Base-by-base conservation (phyloP, 768 basidiomycete genomes). In the Pisolithus sp. region DNA sequence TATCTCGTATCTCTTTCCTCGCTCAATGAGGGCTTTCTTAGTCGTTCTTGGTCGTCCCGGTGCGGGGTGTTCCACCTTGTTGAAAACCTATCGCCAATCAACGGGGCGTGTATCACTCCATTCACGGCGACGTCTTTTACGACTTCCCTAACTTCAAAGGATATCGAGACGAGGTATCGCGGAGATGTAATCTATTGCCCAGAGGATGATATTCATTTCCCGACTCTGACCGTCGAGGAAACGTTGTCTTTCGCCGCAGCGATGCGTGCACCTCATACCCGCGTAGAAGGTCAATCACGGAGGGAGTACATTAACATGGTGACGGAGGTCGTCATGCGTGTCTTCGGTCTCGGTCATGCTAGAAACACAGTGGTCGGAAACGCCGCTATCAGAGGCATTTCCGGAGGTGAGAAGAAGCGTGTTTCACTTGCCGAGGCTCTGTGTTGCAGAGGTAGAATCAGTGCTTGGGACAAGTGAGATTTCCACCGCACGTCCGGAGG, bases 41-140 rank as follows among this genome's bases (percentile, higher is more conserved):
- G 86, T 93, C 15, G 91, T 93, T 12, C 76, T 93, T 34, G 92
- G 90, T 20, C 79, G 89, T 24, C 92, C 91, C 0, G 87, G 86
- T 10, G 82, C 89, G 5, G 75, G 75, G 17, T 76, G 75, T 53
- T 68, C 66, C 20, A 73, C 79, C 0, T 68, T 82, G 51, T 66
- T 82, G 46, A 82, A 81, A 62, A 75, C 73, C n/a, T 1, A 65
- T 80, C 48, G 68, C 78, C 2, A 78, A 78, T 58, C 68, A 74
- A 49, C 70, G 74, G 9, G 61, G 61, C 13, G 71, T 69, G 5
- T 79, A 68, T 56, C 54, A 71, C 37, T 58, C 56, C 17, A 73
- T 82, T 51, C 61, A 74, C 6, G 71, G 71, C 1, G 63, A 69
- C 13, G 71, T 78, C 43, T 59, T 66, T 36, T 76, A 79, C 49